phyloP scores from a whole-genome alignment of 164 flowering plant genomes.

The Pachysandra terminalis region DNA sequence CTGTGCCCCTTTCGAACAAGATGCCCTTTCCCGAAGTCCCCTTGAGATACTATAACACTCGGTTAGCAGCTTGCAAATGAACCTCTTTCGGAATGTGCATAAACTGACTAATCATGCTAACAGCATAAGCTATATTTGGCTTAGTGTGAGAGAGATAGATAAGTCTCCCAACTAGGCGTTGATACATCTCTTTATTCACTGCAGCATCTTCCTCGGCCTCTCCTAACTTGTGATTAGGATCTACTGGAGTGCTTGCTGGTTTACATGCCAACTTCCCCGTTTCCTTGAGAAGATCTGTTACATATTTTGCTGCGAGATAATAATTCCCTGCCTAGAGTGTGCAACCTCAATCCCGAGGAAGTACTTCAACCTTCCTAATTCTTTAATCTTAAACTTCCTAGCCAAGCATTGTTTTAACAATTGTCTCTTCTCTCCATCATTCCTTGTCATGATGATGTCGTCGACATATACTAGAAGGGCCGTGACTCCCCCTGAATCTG shows the following conservation, averaged over 20 bases:
- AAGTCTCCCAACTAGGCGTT: constrained; percentile 2
- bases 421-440: constrained; percentile 4
- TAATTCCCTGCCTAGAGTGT: constrained; percentile 9
- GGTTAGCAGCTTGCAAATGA: neutral
- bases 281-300: constrained; percentile 6
- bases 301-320: constrained; percentile 16
- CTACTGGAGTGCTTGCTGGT: constrained; percentile 4
- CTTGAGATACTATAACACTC: constrained; percentile 6
- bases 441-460: constrained; percentile 5
- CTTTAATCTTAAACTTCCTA: constrained; percentile 14
- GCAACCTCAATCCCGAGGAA: constrained; percentile 10
- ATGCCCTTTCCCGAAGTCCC: constrained; percentile 8
- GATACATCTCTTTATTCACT: neutral
- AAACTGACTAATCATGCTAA: constrained; percentile 2
- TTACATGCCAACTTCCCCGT: constrained; percentile 6
- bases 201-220: neutral
- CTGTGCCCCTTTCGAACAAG: neutral
- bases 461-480: neutral
- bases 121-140: constrained; percentile 4
- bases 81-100: constrained; percentile 9
- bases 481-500: neutral
- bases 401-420: neutral
- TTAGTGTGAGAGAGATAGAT: constrained; percentile 10
- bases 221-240: neutral
- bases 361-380: constrained; percentile 7